Evolutionary conservation across 2,329 filamentous ascomycete genomes (phyloP).

Genomic region (Furcasterigmium furcatum): DNA sequence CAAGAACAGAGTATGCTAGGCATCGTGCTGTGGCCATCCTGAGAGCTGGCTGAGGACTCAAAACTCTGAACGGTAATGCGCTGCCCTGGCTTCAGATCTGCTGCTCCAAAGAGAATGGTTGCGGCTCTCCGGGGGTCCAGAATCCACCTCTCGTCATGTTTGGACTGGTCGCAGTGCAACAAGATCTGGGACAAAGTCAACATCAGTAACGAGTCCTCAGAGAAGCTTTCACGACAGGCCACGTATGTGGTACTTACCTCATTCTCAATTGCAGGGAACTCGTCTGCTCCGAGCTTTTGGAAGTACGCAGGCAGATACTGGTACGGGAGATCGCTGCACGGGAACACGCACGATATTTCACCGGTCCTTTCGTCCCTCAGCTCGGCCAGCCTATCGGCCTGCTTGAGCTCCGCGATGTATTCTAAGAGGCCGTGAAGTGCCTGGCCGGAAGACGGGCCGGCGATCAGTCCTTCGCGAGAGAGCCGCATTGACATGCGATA

Average conservation of each 20-base stretch:
- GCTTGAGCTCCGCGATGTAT: not conserved
- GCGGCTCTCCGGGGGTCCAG: constrained; percentile 11
- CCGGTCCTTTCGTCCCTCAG: not conserved
- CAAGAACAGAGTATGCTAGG: not conserved
- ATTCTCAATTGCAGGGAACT: constrained; percentile 6
- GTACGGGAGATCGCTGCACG: constrained; percentile 9
- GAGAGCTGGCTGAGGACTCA: not conserved
- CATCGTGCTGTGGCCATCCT: not conserved
- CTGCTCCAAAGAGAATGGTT: constrained; percentile 8
- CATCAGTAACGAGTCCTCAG: too few species aligned
- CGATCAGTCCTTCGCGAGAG: constrained; percentile 7
- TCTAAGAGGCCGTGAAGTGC: constrained; percentile 5
- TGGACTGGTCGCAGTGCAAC: constrained; percentile 16
- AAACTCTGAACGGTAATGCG: too few species aligned
- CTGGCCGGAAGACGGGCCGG: constrained; percentile 6
- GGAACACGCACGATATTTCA: constrained; percentile 6
- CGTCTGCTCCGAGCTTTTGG: constrained; percentile 1
- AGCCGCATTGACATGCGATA: constrained; percentile 9
- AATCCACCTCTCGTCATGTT: constrained; percentile 23
- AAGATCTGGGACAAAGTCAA: too few species aligned
- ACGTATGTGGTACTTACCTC: too few species aligned
- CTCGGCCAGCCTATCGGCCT: not conserved
- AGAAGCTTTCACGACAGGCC: too few species aligned
- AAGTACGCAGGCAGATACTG: constrained; percentile 4
- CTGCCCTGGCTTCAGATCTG: not conserved